Conservation (phyloP, 2,329 filamentous ascomycete species). For the Paramyrothecium roridum region DNA sequence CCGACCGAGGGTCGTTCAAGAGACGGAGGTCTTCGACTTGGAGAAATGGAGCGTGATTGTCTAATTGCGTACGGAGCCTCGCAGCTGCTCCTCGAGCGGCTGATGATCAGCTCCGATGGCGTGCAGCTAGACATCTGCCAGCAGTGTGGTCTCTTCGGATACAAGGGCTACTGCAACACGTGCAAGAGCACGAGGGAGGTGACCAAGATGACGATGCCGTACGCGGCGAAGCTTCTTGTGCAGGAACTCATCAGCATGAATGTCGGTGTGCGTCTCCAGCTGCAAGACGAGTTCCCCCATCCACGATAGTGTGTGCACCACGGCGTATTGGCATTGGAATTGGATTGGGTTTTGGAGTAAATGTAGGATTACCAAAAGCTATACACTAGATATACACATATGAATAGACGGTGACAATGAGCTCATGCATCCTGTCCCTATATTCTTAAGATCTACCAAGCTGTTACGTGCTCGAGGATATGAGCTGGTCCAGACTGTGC, state of each 20-base stretch:
- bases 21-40: constrained; percentile 86
- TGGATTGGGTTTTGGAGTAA: constrained; percentile 2
- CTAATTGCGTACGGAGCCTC: constrained; percentile 94
- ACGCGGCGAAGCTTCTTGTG: constrained; percentile 92
- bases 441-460: neutral
- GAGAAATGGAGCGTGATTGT: constrained; percentile 99
- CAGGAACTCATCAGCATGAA: constrained; percentile 99
- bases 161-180: constrained; percentile 90
- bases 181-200: constrained; percentile 84
- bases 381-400: neutral
- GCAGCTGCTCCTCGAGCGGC: constrained; percentile 83
- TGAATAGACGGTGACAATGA: neutral
- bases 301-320: constrained; percentile 32
- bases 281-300: constrained; percentile 90
- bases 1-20: constrained; percentile 93
- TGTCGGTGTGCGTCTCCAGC: constrained; percentile 84
- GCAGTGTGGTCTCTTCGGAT: constrained; percentile 90
- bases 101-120: constrained; percentile 93
- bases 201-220: constrained; percentile 92
- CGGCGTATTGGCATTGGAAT: neutral
- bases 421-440: too few species aligned
- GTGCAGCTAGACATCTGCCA: constrained; percentile 93
- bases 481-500: too few species aligned
- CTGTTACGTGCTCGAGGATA: too few species aligned
- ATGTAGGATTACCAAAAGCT: constrained; percentile 9